Conservation (phyloP, 768 basidiomycete species). For the Suillus decipiens region DNA sequence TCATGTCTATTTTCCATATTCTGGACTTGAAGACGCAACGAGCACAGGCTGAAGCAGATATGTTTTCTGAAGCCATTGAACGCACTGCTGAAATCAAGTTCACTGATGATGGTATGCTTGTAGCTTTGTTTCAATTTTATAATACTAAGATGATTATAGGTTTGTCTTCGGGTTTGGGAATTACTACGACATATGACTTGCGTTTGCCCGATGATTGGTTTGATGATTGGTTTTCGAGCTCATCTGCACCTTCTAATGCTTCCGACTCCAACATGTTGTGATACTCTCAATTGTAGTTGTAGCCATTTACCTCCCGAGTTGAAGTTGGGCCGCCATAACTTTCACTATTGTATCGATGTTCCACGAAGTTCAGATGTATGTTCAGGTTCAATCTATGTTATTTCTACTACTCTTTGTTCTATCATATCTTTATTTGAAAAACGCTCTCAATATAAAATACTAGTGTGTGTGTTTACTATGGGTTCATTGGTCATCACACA, state of each 20-base stretch:
- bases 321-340: background rate
- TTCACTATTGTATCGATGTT: background rate
- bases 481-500: no score
- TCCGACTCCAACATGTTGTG: background rate
- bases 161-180: background rate
- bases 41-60: background rate
- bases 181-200: background rate
- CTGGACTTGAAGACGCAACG: slow-evolving; percentile 1
- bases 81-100: no score
- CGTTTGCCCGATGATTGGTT: background rate
- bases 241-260: background rate
- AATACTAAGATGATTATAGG: background rate
- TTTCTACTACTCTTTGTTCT: background rate
- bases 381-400: background rate
- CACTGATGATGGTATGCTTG: no score
- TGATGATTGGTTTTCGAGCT: background rate
- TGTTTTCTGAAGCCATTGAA: no score
- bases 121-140: slow-evolving; percentile 2
- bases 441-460: background rate
- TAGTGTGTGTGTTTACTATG: background rate
- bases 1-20: background rate
- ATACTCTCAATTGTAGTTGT: background rate
- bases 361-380: background rate
- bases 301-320: background rate
- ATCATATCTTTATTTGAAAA: background rate